These are phyloP conservation scores for Auricularia sp. DNA, from an alignment of 768 basidiomycete genomes.

Conservation along the genomic window DNA sequence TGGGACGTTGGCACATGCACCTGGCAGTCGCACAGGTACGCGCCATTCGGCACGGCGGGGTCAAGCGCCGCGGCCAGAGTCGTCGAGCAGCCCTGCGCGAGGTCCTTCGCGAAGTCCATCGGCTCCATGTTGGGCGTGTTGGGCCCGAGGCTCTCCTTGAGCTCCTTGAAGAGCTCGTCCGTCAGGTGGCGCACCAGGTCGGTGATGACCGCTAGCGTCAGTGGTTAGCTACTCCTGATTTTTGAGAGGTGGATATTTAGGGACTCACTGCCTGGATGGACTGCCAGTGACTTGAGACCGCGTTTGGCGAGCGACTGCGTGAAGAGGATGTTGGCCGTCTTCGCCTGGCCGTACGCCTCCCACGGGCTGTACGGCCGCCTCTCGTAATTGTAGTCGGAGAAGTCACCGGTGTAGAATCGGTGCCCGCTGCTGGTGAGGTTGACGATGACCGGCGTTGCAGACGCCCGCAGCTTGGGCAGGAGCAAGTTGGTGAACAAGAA, in stretches of 20 bases:
- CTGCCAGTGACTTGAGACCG: neutral
- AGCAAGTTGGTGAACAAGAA: conserved; percentile 34
- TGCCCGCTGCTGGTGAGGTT: conserved; percentile 31
- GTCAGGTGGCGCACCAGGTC: neutral
- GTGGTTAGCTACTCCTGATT: neutral
- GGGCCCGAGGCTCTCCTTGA: neutral
- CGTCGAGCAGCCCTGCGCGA: neutral
- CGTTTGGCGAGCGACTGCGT: conserved; percentile 13
- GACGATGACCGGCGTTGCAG: conserved; percentile 27
- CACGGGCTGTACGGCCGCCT: neutral
- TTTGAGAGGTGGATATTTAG: too few species aligned
- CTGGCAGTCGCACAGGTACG: too few species aligned
- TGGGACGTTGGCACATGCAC: too few species aligned
- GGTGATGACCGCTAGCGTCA: neutral
- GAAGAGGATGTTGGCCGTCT: conserved; percentile 33
- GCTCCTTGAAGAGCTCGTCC: neutral
- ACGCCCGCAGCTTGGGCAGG: conserved; percentile 29
- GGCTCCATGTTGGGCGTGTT: neutral
- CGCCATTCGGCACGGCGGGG: neutral
- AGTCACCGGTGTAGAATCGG: conserved; percentile 23
- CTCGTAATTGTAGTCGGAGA: conserved; percentile 15
- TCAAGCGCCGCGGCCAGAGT: too few species aligned
- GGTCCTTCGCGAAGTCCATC: neutral
- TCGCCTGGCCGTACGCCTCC: conserved; percentile 30
- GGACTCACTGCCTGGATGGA: neutral